phyloP scores from a whole-genome alignment of 257 asterid genomes.

The Leptodermis oblonga region DNA sequence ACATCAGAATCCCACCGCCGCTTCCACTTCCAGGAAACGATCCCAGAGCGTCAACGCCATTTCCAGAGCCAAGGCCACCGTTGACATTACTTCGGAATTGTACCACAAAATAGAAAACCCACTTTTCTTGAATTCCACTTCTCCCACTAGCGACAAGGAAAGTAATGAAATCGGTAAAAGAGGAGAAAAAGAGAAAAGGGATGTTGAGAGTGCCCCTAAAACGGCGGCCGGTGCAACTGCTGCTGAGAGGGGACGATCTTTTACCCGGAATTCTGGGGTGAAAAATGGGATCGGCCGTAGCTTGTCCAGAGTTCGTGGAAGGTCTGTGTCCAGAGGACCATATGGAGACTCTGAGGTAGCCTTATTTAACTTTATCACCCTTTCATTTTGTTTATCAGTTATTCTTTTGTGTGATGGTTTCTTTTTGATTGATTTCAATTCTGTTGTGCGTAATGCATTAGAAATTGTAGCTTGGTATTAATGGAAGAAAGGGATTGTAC shows the following conservation, averaged over 20 bases:
- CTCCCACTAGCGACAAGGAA: slow-evolving; percentile 25
- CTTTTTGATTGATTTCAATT: background rate
- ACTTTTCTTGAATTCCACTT: slow-evolving; percentile 51
- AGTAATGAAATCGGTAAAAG: background rate
- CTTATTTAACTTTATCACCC: background rate
- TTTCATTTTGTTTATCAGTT: background rate
- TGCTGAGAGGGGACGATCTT: slow-evolving; percentile 61
- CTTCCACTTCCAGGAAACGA: slow-evolving; percentile 33
- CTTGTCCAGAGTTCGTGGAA: slow-evolving; percentile 59
- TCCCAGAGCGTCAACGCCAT: slow-evolving; percentile 71
- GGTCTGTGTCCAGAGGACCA: slow-evolving; percentile 50
- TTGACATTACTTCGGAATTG: slow-evolving; percentile 44
- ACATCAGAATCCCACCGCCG: slow-evolving; percentile 26
- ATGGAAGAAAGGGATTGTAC: background rate
- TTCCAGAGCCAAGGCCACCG: slow-evolving; percentile 38
- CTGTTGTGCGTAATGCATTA: background rate
- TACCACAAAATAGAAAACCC: slow-evolving; percentile 74
- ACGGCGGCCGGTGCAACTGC: slow-evolving; percentile 8
- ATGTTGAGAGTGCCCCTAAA: slow-evolving; percentile 1
- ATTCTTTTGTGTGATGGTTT: background rate
- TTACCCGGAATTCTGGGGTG: slow-evolving; percentile 34
- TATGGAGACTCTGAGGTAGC: slow-evolving; percentile 45
- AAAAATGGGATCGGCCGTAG: slow-evolving; percentile 79
- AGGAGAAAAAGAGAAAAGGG: slow-evolving; percentile 8
- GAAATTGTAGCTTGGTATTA: background rate